Evolutionary conservation across 371 early-diverging fungal genomes (phyloP).

Genomic region (Apophysomyces elegans): DNA sequence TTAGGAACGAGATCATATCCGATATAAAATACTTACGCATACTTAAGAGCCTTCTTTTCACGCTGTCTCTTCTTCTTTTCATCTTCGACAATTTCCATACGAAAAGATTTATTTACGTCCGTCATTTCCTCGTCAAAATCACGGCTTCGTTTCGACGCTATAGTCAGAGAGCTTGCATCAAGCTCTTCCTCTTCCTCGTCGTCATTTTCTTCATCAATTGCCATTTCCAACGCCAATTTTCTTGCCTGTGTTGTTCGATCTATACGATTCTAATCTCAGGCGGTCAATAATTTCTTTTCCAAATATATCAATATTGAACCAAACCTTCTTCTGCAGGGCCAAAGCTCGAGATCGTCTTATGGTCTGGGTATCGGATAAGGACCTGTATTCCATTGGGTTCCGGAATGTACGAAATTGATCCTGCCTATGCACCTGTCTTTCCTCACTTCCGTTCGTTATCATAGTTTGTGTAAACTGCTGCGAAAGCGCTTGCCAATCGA

Average conservation of each 20-base stretch:
- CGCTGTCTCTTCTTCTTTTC: conserved; percentile 16
- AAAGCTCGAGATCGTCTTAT: conserved; percentile 31
- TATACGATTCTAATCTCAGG: conserved; percentile 21
- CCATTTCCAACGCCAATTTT: conserved; percentile 16
- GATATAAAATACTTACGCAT: neutral
- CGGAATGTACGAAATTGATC: conserved; percentile 5
- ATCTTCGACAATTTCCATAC: conserved; percentile 13
- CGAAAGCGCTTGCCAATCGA: conserved; percentile 2
- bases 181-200: conserved; percentile 16
- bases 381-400: neutral
- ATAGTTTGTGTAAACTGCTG: neutral
- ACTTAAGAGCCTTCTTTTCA: conserved; percentile 1
- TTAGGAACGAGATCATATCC: neutral
- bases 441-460: neutral
- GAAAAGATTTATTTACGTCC: conserved; percentile 9
- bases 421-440: neutral
- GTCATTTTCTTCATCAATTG: conserved; percentile 17
- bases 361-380: conserved; percentile 30
- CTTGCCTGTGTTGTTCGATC: conserved; percentile 27
- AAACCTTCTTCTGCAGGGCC: conserved; percentile 30
- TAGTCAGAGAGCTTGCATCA: neutral
- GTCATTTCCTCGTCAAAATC: conserved; percentile 34
- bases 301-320: neutral
- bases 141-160: conserved; percentile 13
- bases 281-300: neutral